Base-by-base conservation (phyloP, 768 basidiomycete genomes). In the Mrakia hoshinonis region DNA sequence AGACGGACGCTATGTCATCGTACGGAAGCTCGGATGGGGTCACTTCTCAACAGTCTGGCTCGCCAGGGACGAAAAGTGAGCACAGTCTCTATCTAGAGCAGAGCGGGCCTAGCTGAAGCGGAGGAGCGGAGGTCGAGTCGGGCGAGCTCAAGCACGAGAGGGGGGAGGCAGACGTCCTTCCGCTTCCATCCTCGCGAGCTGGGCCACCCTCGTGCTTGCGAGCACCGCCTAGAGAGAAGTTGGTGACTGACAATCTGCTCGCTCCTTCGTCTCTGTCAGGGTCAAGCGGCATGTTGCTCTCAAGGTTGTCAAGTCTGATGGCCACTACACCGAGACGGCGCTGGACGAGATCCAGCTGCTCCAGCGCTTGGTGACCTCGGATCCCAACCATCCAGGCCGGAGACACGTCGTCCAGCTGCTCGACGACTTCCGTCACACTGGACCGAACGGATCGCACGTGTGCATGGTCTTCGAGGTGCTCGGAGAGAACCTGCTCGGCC, bases 381-480 rank as follows among this genome's bases (percentile, higher is more conserved):
- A 82, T 83, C 87, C 73, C 82, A 85, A 87, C 0, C 92, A 97
- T 79, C 86, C 93, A 0, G 95, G 94, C 3, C 83, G 91, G 73
- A 87, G 89, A 24, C 96, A 99, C 79, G 95, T 97, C 80, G 94
- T 99, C 79, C 91, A 90, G 18, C 92, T 98, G 79, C 89, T 98
- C 60, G 95, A 99, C 82, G 92, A 98, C 79, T 99, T 99, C 80
- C 85, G 88, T 34, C 96, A 98, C 81, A 90, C 89, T 73, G 96
- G 96, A 1, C 93, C 93, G 12, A 96, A 99, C 79, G 96, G 96
- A 47, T 88, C 86, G 20, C 96, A 99, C 81, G 90, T 99, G 75
- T 98, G 96, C 84, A 98, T 99, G 96, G 93, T 96, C 18, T 97
- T 97, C 77, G 96, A 99, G 80, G 96, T 98, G 31, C 85, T 99